A percentile compares a stretch with the other conserved stretches of the same genome.
Conservation (phyloP, 768 basidiomycete species). For the Lactarius psammicola region DNA sequence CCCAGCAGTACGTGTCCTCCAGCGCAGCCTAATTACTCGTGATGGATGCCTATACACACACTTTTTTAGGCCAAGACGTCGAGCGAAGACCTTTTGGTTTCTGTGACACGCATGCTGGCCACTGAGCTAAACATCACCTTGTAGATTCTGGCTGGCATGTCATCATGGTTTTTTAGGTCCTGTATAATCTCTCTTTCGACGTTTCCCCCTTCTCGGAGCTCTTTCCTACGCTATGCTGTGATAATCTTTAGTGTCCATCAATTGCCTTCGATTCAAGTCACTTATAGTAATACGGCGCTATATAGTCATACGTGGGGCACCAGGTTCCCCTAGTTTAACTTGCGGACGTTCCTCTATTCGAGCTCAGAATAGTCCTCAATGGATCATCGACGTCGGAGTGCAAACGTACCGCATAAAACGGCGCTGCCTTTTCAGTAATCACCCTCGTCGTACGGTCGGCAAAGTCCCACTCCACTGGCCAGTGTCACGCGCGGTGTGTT, state of each 20-base stretch:
- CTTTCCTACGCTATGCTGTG: background rate
- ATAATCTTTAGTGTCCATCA: background rate
- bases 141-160: background rate
- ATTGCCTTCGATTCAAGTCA: background rate
- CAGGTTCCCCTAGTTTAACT: background rate
- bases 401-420: conserved; percentile 17
- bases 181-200: background rate
- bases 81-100: background rate
- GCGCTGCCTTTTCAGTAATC: conserved; percentile 16
- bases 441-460: conserved; percentile 21
- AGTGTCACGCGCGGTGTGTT: background rate
- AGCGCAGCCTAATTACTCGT: background rate
- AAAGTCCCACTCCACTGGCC: conserved; percentile 20
- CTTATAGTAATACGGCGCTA: background rate
- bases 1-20: background rate
- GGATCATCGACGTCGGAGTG: no score
- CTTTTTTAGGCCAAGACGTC: background rate
- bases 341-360: conserved; percentile 16
- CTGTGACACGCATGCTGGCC: background rate
- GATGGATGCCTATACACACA: background rate
- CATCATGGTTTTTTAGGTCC: no score
- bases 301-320: background rate
- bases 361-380: background rate
- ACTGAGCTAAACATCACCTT: background rate
- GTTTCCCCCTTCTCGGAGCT: background rate